Percentiles rank a stretch among this genome's conserved stretches.
phyloP scores from a whole-genome alignment of 257 asterid genomes.

The Cordia subcordata region DNA sequence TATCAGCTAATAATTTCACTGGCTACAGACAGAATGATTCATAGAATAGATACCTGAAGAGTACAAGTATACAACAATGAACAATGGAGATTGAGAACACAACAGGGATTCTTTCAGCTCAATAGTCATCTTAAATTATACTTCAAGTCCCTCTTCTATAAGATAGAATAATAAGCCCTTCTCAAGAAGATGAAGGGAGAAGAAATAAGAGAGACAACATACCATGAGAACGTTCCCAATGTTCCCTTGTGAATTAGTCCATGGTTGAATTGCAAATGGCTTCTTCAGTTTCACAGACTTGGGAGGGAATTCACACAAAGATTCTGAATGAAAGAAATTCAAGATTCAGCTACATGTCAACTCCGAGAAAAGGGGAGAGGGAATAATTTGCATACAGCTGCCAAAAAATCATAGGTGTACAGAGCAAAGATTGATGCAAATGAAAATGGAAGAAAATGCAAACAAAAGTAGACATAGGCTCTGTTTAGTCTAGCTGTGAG shows the following conservation, averaged over 20 bases:
- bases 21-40: neutral
- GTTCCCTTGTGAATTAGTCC: conserved; percentile 88
- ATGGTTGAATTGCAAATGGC: conserved; percentile 83
- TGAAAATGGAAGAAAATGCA: too few species aligned
- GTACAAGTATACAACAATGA: neutral
- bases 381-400: too few species aligned
- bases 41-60: neutral
- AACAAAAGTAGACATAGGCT: too few species aligned
- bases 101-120: neutral
- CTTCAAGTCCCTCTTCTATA: neutral
- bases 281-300: conserved; percentile 63
- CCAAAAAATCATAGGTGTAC: too few species aligned
- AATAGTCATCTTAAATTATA: neutral
- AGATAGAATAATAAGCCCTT: neutral
- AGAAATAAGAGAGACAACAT: conserved; percentile 8
- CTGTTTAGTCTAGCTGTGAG: too few species aligned
- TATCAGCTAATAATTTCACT: neutral
- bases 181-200: neutral
- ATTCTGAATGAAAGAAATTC: conserved; percentile 36
- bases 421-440: too few species aligned
- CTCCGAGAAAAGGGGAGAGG: neutral
- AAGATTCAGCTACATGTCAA: neutral
- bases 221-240: conserved; percentile 96
- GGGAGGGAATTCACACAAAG: conserved; percentile 87
- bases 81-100: neutral